phyloP scores from a whole-genome alignment of 2,329 filamentous ascomycete species.

The Phyllosticta paracitricarpa region DNA sequence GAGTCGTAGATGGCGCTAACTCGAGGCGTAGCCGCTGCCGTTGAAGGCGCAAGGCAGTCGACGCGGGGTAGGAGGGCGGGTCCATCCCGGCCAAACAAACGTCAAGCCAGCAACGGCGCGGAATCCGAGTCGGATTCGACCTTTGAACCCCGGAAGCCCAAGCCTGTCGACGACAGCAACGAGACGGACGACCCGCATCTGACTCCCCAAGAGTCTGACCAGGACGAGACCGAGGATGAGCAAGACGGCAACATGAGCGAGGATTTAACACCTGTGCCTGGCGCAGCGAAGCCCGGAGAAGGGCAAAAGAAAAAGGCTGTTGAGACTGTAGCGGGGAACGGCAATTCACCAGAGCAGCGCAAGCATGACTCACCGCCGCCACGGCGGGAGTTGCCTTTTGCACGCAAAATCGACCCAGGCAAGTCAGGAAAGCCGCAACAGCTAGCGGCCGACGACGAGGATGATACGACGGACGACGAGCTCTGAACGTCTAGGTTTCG shows the following conservation, averaged over 20 bases:
- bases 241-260: slow-evolving; percentile 13
- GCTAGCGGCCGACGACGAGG: slow-evolving; percentile 14
- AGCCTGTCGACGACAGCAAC: slow-evolving; percentile 13
- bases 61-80: slow-evolving; percentile 18
- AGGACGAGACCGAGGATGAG: slow-evolving; percentile 26
- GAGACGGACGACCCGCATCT: slow-evolving; percentile 11
- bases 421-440: not conserved
- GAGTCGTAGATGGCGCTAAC: not conserved
- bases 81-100: slow-evolving; percentile 25
- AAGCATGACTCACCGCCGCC: slow-evolving; percentile 18
- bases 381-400: slow-evolving; percentile 26
- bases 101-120: slow-evolving; percentile 20
- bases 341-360: slow-evolving; percentile 1
- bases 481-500: not conserved
- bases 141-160: slow-evolving; percentile 20
- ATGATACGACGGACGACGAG: slow-evolving; percentile 30
- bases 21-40: slow-evolving; percentile 18
- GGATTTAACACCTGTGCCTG: not conserved
- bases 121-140: slow-evolving; percentile 21
- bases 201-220: slow-evolving; percentile 23
- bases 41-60: slow-evolving; percentile 19
- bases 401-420: slow-evolving; percentile 11
- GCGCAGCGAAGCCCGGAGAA: not conserved
- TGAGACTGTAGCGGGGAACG: slow-evolving; percentile 14
- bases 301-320: slow-evolving; percentile 13